phyloP scores from a whole-genome alignment of 495 filamentous ascomycete species.

The Acidiella bohemica region DNA sequence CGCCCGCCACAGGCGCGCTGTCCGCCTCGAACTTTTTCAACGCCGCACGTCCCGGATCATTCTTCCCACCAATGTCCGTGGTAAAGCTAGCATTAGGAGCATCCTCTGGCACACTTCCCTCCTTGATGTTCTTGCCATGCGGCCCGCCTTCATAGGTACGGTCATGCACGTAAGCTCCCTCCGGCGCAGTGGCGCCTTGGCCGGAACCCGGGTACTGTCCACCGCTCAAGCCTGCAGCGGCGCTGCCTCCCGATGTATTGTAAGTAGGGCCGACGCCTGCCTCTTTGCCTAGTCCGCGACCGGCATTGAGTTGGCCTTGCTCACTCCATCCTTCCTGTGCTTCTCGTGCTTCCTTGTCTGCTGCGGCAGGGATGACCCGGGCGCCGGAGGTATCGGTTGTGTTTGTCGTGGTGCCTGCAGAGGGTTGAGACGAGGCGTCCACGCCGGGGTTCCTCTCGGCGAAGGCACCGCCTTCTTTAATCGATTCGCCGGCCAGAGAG shows the following conservation, averaged over 20 bases:
- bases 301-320: too few species aligned
- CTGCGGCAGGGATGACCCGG: conserved; percentile 36
- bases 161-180: not conserved
- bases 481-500: conserved; percentile 53
- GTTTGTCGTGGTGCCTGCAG: conserved; percentile 39
- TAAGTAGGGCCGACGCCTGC: too few species aligned
- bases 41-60: conserved; percentile 49
- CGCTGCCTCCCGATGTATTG: not conserved
- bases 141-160: not conserved
- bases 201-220: not conserved
- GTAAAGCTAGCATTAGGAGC: conserved; percentile 46
- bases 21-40: conserved; percentile 33
- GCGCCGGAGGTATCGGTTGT: conserved; percentile 44
- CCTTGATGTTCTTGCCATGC: conserved; percentile 13
- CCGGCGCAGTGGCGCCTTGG: conserved; percentile 4
- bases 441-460: conserved; percentile 36
- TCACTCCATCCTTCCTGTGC: conserved; percentile 32
- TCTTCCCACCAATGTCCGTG: conserved; percentile 42
- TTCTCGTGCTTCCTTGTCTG: conserved; percentile 36
- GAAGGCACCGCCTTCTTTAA: conserved; percentile 39
- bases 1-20: conserved; percentile 30
- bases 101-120: conserved; percentile 40
- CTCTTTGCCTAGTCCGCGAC: too few species aligned
- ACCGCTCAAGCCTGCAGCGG: not conserved
- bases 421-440: conserved; percentile 36